Conservation (phyloP, 139 green algal species). For the Chlorella sp. region DNA sequence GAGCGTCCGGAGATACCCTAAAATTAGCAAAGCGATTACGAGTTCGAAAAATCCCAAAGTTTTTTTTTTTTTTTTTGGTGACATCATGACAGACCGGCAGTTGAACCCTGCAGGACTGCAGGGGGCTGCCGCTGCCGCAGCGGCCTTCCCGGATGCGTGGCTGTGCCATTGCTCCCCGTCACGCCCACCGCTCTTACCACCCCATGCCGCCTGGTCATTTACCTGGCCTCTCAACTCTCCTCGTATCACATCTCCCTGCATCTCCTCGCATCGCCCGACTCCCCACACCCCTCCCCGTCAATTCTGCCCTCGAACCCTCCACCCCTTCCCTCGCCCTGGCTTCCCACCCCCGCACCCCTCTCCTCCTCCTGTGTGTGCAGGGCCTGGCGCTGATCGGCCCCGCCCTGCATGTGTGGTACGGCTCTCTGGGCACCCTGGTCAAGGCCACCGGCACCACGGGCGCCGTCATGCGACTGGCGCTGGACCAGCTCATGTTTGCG, state of each 20-base stretch:
- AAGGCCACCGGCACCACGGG: constrained; percentile 57
- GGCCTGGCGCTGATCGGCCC: constrained; percentile 79
- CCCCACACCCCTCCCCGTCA: too few relatives aligned
- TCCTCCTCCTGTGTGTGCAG: constrained; percentile 17
- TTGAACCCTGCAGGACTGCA: too few relatives aligned
- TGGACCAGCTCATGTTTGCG: constrained; percentile 93
- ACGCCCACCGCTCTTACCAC: background rate
- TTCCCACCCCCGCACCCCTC: background rate
- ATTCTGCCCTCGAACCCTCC: too few relatives aligned
- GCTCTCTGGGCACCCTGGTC: constrained; percentile 70
- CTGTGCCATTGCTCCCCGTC: background rate
- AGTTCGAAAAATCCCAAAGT: too few relatives aligned
- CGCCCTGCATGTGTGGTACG: constrained; percentile 88
- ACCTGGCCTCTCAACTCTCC: background rate
- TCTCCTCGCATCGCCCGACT: too few relatives aligned
- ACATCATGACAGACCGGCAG: too few relatives aligned
- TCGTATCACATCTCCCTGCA: too few relatives aligned
- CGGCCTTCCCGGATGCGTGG: background rate
- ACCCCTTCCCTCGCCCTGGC: too few relatives aligned
- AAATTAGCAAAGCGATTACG: too few relatives aligned
- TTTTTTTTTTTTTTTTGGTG: too few relatives aligned
- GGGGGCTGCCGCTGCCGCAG: background rate
- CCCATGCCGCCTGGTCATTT: background rate
- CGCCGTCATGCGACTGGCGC: constrained; percentile 55
- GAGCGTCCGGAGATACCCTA: too few relatives aligned